These are phyloP conservation scores for Hypoxylon sp. DNA, from an alignment of 2,329 filamentous ascomycete genomes.

Conservation along the genomic window DNA sequence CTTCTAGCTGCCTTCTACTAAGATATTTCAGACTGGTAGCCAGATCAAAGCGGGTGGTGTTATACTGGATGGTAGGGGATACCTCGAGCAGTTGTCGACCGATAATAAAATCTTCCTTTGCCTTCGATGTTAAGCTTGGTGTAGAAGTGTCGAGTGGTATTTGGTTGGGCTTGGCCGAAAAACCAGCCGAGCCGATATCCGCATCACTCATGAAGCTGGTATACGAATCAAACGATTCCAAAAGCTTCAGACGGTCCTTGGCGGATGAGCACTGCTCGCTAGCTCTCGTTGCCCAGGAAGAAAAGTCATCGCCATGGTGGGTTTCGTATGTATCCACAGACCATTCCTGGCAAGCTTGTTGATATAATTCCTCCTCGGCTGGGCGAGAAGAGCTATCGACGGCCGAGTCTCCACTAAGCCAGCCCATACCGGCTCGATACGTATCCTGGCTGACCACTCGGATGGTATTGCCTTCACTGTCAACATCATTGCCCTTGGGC, in stretches of 20 bases:
- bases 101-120: conserved; percentile 64
- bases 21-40: conserved; percentile 53
- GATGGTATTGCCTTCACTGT: conserved; percentile 75
- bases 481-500: conserved; percentile 77
- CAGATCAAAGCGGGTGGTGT: conserved; percentile 51
- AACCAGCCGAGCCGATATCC: conserved; percentile 69
- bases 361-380: conserved; percentile 72
- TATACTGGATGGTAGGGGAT: conserved; percentile 53
- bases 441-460: conserved; percentile 86
- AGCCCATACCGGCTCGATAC: conserved; percentile 83
- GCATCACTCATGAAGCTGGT: conserved; percentile 73
- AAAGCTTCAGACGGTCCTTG: conserved; percentile 50
- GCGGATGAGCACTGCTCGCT: conserved; percentile 18
- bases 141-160: conserved; percentile 71
- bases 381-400: conserved; percentile 56
- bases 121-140: conserved; percentile 65
- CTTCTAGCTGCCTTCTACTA: conserved; percentile 46
- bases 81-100: conserved; percentile 65
- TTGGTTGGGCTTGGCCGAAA: conserved; percentile 59
- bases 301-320: conserved; percentile 59
- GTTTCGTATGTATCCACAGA: conserved; percentile 72
- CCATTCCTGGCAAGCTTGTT: conserved; percentile 78
- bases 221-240: conserved; percentile 68
- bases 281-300: conserved; percentile 51
- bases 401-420: conserved; percentile 73